Evolutionary conservation across 768 basidiomycete genomes (phyloP), one percentile per base, ranked within the genome.

Genomic region (Aureoboletus auriporus): DNA sequence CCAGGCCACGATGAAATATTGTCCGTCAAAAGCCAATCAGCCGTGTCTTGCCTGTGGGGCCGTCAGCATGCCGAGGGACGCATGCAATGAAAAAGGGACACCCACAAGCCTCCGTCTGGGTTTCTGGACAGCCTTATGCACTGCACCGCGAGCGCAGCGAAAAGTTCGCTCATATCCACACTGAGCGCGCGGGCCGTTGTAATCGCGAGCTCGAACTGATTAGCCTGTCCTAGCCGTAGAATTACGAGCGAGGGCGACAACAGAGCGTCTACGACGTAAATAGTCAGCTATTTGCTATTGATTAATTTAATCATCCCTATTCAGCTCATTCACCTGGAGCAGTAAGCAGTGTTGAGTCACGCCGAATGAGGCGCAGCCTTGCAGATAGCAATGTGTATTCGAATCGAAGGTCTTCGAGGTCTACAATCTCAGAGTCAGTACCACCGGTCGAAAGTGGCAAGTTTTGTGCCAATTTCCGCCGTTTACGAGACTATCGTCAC

Each of bases 91-190:
- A 23, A 23, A 42, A 33, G 33, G 49, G 46, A 34, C 36, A 68
- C 78, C 58, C 65, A 88, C 88, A 82, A 61, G 45, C 79, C 69
- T 8, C 74, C 66, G 56, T 84, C 79, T 6, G 80, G 75, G 50
- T 79, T 78, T 57, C 75, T 78, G 50, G 86, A 78, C 37, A 96
- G 70, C 49, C 84, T 80, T 40, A 94, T 67, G 65, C 93, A 96
- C 61, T 90, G 84, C 33, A 71, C 73, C 0, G 92, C 83, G 53
- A 98, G 69, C 53, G 80, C 75, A 36, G 79, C 78, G 61, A 98
- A 95, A 10, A 95, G 59, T 53, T 91, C 86, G 4, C 83, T 82
- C 87, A 97, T 89, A 64, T 96, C 91, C 36, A 92, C 81, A 30
- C 80, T 74, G 36, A 96, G 77, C 39, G 79, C 80, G 30, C 80